Base-by-base conservation (phyloP, 1,139 yeast species). In the Pichia inconspicua region DNA sequence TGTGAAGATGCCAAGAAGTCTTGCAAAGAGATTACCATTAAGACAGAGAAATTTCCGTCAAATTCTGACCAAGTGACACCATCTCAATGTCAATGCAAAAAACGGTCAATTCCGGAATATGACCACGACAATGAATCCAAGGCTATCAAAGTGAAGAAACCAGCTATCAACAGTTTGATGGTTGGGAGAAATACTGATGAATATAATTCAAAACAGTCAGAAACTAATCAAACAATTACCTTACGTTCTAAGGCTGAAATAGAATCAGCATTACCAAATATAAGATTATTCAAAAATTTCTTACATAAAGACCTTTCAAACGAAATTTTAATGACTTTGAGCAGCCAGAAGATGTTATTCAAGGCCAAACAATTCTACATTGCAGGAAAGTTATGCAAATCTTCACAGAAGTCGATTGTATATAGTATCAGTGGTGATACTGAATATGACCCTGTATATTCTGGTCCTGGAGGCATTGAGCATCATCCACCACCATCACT, bases 341-440 rank as follows among this genome's bases (percentile, higher is more conserved):
- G 75, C 50, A 59, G 66, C 1, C 75, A 74, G 39, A 64, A 70
- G 6, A 56, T 66, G 1, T 49, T 57, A 0, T 77, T 80, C 66
- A 54, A 56, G 1, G 62, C 66, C 2, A 67, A 68, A 15, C 66
- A 69, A 50, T 84, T 84, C 58, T 72, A 74, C 50, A 66, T 84
- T 15, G 84, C 82, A 56, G 88, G 82, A 2, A 74, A 80, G 25
- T 61, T 68, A 45, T 83, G 85, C 44, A 60, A 58, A 9, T 77
- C 89, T 0, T 74, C 77, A 27, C 87, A 82, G 57, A 62, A 64
- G 7, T 61, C 76, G 12, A 69, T 71, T 5, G 46, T 71, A 39
- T 76, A 73, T 55, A 57, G 71, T 2, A 62, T 58, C 40, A 64
- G 66, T 10, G 40, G 32, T 1, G 12, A 22, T 3, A n/a, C 15